phyloP scores from a whole-genome alignment of 179 eudicot genomes.

The Amaranthus tricolor region DNA sequence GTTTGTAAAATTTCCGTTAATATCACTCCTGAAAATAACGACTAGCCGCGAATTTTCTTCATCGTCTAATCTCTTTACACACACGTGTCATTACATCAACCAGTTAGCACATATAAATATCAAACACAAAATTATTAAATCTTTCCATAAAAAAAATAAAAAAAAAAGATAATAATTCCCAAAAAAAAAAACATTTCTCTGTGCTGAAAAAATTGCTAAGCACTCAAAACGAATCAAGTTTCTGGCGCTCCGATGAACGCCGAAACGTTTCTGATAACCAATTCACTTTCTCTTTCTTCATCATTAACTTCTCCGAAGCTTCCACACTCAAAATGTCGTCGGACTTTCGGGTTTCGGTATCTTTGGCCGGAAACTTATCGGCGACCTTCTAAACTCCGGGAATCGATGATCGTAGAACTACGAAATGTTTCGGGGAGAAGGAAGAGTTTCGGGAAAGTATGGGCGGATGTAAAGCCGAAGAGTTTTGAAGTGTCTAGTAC shows the following conservation, averaged over 20 bases:
- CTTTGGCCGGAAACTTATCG: slow-evolving; percentile 22
- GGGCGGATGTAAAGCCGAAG: slow-evolving; percentile 63
- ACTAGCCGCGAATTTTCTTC: neutral
- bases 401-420: slow-evolving; percentile 6
- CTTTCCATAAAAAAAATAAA: neutral
- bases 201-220: neutral
- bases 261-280: slow-evolving; percentile 40
- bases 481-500: slow-evolving; percentile 27
- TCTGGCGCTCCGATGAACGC: slow-evolving; percentile 45
- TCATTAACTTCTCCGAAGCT: slow-evolving; percentile 21
- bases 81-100: slow-evolving; percentile 23
- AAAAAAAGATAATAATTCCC: neutral
- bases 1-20: slow-evolving; percentile 9
- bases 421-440: slow-evolving; percentile 33
- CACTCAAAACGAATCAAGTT: neutral
- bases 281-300: slow-evolving; percentile 31
- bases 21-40: slow-evolving; percentile 9
- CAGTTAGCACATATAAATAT: slow-evolving; percentile 17
- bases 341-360: slow-evolving; percentile 16
- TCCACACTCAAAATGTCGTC: slow-evolving; percentile 20
- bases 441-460: slow-evolving; percentile 38
- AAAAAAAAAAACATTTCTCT: neutral
- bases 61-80: neutral
- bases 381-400: slow-evolving; percentile 9
- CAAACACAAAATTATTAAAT: neutral